Conservation (phyloP, 306 rosid genomes). For the Cyamopsis tetragonoloba region DNA sequence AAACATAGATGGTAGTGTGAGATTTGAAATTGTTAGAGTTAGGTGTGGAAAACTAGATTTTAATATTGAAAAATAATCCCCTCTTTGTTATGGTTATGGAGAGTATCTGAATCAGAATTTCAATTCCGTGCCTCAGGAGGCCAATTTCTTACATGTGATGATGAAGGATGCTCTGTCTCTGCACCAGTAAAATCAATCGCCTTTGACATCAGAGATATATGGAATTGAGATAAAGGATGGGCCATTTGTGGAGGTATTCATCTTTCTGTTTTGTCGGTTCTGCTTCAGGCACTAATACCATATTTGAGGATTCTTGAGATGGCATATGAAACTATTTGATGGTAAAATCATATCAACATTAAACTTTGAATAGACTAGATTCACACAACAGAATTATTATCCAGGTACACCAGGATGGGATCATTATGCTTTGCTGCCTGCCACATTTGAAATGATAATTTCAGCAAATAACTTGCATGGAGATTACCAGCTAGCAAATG, state of each 20-base stretch:
- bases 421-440: conserved; percentile 68
- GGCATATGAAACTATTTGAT: conserved; percentile 3
- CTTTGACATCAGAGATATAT: conserved; percentile 57
- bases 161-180: conserved; percentile 51
- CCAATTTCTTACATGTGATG: conserved; percentile 72
- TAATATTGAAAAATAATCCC: neutral
- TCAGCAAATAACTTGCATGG: conserved; percentile 64
- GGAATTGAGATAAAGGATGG: conserved; percentile 52
- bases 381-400: conserved; percentile 39
- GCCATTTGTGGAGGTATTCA: conserved; percentile 66
- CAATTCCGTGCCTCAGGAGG: conserved; percentile 62
- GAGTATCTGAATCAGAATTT: conserved; percentile 69
- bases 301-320: conserved; percentile 15
- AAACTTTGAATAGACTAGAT: too few species aligned
- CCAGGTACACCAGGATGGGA: conserved; percentile 87
- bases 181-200: conserved; percentile 58
- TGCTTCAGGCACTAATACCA: neutral
- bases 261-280: conserved; percentile 6
- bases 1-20: neutral
- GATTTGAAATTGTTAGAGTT: neutral
- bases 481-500: conserved; percentile 94
- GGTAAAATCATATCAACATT: conserved; percentile 9
- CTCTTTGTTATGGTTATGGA: conserved; percentile 61
- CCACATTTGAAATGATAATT: conserved; percentile 71
- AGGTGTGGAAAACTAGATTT: neutral